Base-by-base conservation (phyloP, 2,329 filamentous ascomycete species). In the Fusarium coicis region DNA sequence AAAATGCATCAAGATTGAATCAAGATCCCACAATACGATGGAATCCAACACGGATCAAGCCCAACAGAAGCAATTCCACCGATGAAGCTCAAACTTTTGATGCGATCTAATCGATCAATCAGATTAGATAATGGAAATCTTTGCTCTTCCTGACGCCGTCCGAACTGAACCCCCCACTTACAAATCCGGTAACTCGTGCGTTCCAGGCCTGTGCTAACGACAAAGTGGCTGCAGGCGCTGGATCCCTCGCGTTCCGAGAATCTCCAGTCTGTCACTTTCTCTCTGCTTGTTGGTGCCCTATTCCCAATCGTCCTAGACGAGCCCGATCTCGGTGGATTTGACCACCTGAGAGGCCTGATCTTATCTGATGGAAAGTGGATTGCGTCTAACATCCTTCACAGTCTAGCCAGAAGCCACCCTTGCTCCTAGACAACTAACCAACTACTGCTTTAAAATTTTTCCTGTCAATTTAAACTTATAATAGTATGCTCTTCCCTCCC, bases 101-200 rank as follows among this genome's bases (percentile, higher is more conserved):
- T 23, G 21, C 36, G 70, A 74, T 72, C 72, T 74, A 69, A 74
- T 74, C 72, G 62, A 68, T 74, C 72, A 60, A 75, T 75, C 73
- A 68, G 73, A 75, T 75, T 75, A 75, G 73, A 75, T 75, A 72
- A 75, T 74, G 56, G 59, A 44, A 60, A 73, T 56, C 60, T 63
- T 16, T 37, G 36, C 36, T 37, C 49, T 58, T 19, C 36, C 30
- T 46, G 43, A 53, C 61, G 36, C 37, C 55, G 30, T 39, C 50
- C 34, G 32, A 32, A 23, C 40, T 56, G 46, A n/a, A 37, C 50
- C 46, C 72, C 61, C 66, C 70, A 68, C 66, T 18, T 37, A 58
- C 23, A 40, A n/a, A 63, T 50, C 44, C 21, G 52, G 52, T 53
- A 52, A 66, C 70, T 62, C 66, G 66, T 40, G 63, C 66, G 70